Percentiles rank a stretch among this genome's conserved stretches.
These are phyloP conservation scores for Ascochyta fabae DNA, from an alignment of 2,329 filamentous ascomycete species.

Conservation along the genomic window DNA sequence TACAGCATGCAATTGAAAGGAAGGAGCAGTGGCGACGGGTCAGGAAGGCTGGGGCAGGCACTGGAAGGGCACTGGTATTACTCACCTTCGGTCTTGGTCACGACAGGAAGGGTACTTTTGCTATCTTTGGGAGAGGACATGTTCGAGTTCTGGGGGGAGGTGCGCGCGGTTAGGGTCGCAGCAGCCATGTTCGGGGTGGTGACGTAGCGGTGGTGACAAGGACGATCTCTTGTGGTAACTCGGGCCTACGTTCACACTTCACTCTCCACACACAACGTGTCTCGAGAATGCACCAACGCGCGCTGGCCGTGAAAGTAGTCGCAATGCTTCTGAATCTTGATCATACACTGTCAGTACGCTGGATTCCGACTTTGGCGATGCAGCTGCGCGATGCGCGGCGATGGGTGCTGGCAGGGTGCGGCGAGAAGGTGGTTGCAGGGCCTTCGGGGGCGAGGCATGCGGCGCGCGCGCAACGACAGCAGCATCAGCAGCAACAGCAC, in stretches of 20 bases:
- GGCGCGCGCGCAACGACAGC: slow-evolving; percentile 19
- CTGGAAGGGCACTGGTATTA: slow-evolving; percentile 8
- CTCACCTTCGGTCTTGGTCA: slow-evolving; percentile 47
- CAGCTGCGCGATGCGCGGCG: slow-evolving; percentile 21
- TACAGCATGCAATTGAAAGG: neutral
- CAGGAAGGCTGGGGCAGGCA: slow-evolving; percentile 4
- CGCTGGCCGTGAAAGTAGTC: slow-evolving; percentile 5
- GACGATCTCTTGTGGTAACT: slow-evolving; percentile 37
- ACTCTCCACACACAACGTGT: slow-evolving; percentile 32
- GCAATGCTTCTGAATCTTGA: slow-evolving; percentile 8
- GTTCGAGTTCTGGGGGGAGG: slow-evolving; percentile 45
- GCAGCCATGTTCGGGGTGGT: slow-evolving; percentile 46
- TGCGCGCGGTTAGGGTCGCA: slow-evolving; percentile 43
- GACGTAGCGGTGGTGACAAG: slow-evolving; percentile 43
- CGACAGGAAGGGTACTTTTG: slow-evolving; percentile 42
- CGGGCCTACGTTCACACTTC: slow-evolving; percentile 32
- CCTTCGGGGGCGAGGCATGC: slow-evolving; percentile 27
- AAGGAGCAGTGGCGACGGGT: slow-evolving; percentile 5
- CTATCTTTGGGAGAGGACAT: slow-evolving; percentile 50
- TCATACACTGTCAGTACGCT: slow-evolving; percentile 4
- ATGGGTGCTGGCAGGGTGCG: slow-evolving; percentile 15
- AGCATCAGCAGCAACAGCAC: slow-evolving; percentile 21
- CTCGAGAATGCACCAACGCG: slow-evolving; percentile 22
- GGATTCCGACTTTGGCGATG: slow-evolving; percentile 1
- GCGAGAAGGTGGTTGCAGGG: slow-evolving; percentile 26